Conservation (phyloP, 306 rosid species). For the Gastrolobium bilobum region DNA sequence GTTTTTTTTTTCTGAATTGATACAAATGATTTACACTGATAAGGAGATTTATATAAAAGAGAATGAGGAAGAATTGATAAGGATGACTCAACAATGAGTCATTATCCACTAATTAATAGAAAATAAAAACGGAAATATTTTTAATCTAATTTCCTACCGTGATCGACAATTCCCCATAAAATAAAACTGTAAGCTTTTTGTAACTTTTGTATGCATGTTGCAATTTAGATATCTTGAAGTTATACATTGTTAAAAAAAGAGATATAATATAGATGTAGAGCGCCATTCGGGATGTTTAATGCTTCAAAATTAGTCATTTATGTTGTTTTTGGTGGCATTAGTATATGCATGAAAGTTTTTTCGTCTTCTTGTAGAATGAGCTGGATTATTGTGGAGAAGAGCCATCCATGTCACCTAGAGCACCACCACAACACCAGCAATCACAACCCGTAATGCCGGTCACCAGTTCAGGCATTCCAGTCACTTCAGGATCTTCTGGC, state of each 20-base stretch:
- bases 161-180: not conserved
- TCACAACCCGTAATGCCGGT: constrained; percentile 62
- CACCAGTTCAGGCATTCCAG: constrained; percentile 55
- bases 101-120: no score
- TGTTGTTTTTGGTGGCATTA: constrained; percentile 5
- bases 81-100: no score
- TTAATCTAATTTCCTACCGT: no score
- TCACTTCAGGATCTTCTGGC: constrained; percentile 58
- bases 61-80: no score
- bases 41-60: no score
- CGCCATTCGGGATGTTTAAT: not conserved
- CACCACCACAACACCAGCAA: constrained; percentile 63
- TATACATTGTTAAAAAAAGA: not conserved
- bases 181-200: constrained; percentile 8
- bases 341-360: not conserved
- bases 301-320: not conserved
- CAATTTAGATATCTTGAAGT: not conserved
- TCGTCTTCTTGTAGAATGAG: constrained; percentile 65
- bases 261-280: no score
- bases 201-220: not conserved
- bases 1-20: no score
- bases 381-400: constrained; percentile 80
- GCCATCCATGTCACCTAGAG: constrained; percentile 81
- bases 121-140: no score
- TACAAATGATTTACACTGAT: no score